A percentile compares a stretch with the other conserved stretches of the same genome.
phyloP scores from a whole-genome alignment of 2,329 filamentous ascomycete species.

The Paracorniculantispora psalliotae region DNA sequence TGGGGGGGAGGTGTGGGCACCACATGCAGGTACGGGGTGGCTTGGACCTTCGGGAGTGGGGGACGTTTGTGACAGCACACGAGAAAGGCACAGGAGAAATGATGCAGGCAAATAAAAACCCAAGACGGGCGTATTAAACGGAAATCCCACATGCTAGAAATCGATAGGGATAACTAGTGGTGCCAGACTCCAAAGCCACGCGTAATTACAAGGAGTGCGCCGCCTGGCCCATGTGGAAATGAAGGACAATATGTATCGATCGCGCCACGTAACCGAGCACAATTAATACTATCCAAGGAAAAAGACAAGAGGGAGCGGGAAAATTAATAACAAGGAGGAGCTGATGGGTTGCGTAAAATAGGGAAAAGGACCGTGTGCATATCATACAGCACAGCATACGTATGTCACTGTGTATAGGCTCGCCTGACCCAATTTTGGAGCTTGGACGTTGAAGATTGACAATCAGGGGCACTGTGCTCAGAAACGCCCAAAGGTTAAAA shows the following conservation, averaged over 20 bases:
- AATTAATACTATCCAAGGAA: neutral
- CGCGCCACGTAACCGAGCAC: neutral
- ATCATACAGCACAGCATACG: too few relatives aligned
- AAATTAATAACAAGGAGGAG: neutral
- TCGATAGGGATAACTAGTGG: too few relatives aligned
- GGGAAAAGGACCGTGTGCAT: neutral
- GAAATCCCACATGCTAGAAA: too few relatives aligned
- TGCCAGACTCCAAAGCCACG: neutral
- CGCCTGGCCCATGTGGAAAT: neutral
- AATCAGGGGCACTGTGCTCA: neutral
- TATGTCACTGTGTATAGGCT: neutral
- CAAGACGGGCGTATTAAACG: neutral
- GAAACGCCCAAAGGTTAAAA: neutral
- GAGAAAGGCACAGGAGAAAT: neutral
- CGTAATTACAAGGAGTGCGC: neutral
- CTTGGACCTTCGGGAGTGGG: neutral
- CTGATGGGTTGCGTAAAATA: neutral
- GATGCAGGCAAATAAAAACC: neutral
- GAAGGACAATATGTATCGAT: neutral
- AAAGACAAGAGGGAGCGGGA: neutral
- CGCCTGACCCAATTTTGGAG: neutral
- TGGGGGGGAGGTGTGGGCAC: neutral
- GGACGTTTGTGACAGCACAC: neutral
- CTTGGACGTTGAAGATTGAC: neutral
- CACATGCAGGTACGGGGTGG: slow-evolving; percentile 1